Conservation (phyloP, 169 alveolate species). For the Cryptosporidium bovis region DNA sequence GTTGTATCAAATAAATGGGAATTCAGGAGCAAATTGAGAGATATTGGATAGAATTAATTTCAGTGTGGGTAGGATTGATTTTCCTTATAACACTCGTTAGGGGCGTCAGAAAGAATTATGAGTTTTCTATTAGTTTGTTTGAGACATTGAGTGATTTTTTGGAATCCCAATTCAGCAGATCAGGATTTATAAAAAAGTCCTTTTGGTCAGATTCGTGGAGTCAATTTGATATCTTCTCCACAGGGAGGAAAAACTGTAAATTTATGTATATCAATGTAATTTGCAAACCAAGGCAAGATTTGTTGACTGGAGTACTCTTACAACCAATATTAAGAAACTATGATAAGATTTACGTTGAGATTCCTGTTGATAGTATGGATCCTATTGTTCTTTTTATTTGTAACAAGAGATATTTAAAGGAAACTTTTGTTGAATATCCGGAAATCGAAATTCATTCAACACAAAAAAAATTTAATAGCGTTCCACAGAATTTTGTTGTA, state of each 20-base stretch:
- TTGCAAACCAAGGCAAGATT: constrained; percentile 62
- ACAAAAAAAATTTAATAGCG: constrained; percentile 11
- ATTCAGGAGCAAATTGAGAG: constrained; percentile 9
- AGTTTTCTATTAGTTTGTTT: constrained; percentile 16
- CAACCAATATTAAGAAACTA: constrained; percentile 32
- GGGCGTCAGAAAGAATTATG: constrained; percentile 46
- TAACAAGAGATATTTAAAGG: constrained; percentile 13
- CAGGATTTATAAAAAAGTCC: constrained; percentile 37
- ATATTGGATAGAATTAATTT: constrained; percentile 36
- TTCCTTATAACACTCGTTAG: constrained; percentile 9
- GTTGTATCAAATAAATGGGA: constrained; percentile 1
- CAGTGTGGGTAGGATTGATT: constrained; percentile 23
- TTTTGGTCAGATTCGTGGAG: constrained; percentile 73
- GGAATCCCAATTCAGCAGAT: constrained; percentile 62
- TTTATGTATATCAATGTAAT: constrained; percentile 63
- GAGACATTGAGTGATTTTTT: background rate
- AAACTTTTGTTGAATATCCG: constrained; percentile 55
- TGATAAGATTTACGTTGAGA: constrained; percentile 54
- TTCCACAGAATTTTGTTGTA: background rate
- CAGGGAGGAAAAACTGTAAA: constrained; percentile 53
- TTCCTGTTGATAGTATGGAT: constrained; percentile 44
- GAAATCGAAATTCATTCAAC: constrained; percentile 66
- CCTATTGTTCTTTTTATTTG: constrained; percentile 59
- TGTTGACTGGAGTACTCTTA: constrained; percentile 51
- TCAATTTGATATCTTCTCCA: constrained; percentile 54